These are phyloP conservation scores for Coemansia sp. DNA, from an alignment of 192 early-diverging fungal species.

Conservation along the genomic window DNA sequence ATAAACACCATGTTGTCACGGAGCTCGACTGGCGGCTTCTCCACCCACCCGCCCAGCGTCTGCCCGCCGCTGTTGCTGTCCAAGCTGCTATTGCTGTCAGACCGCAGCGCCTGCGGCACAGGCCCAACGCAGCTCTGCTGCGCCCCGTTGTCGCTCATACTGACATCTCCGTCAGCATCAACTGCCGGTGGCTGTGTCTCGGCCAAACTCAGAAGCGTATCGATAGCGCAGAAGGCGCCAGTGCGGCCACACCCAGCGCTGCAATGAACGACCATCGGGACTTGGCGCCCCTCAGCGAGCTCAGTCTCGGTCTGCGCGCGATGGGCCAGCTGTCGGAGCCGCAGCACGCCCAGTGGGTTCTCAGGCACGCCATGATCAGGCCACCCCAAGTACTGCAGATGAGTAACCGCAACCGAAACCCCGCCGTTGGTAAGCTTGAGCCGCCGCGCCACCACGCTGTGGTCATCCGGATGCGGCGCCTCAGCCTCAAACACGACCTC, in stretches of 20 bases:
- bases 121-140: conserved; percentile 24
- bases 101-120: conserved; percentile 40
- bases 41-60: conserved; percentile 31
- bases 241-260: conserved; percentile 86
- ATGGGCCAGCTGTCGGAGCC: conserved; percentile 58
- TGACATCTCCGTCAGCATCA: conserved; percentile 25
- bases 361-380: conserved; percentile 76
- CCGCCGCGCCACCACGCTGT: conserved; percentile 62
- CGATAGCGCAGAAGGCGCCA: conserved; percentile 78
- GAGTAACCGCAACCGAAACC: conserved; percentile 53
- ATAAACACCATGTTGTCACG: conserved; percentile 63
- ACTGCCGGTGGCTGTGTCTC: not conserved
- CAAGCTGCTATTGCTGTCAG: conserved; percentile 6
- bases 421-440: conserved; percentile 41
- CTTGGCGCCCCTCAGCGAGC: not conserved
- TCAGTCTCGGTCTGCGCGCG: conserved; percentile 33
- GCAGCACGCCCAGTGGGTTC: conserved; percentile 58
- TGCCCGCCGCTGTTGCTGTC: conserved; percentile 10
- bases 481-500: conserved; percentile 58
- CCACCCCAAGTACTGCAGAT: conserved; percentile 80
- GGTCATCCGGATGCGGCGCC: conserved; percentile 47
- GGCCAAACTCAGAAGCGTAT: conserved; percentile 42
- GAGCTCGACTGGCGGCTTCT: conserved; percentile 28
- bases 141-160: conserved; percentile 4
- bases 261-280: conserved; percentile 81